Conservation (phyloP, 495 filamentous ascomycete genomes). For the Aspergillus sclerotioniger region DNA sequence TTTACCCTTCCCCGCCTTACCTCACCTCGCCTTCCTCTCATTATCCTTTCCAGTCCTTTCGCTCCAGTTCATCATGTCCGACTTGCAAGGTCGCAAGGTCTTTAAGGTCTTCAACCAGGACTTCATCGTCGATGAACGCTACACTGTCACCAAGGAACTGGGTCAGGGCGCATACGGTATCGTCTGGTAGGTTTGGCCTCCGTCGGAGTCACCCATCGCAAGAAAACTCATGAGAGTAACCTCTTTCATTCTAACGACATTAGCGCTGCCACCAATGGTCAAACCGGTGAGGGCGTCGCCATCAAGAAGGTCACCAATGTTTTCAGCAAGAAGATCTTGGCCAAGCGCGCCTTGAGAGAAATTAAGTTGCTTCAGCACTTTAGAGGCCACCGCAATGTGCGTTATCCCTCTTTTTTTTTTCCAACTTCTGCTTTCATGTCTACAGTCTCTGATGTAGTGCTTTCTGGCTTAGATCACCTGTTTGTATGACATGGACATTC, state of each 20-base stretch:
- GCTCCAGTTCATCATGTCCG: slow-evolving; percentile 55
- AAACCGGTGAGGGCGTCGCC: slow-evolving; percentile 92
- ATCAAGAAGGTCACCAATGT: slow-evolving; percentile 99
- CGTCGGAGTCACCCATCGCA: not conserved
- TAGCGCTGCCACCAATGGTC: slow-evolving; percentile 88
- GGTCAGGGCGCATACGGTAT: slow-evolving; percentile 98
- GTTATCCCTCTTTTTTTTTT: slow-evolving; percentile 20
- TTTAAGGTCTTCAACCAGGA: slow-evolving; percentile 99
- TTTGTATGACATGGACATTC: slow-evolving; percentile 99
- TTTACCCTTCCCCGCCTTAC: not conserved
- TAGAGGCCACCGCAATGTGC: slow-evolving; percentile 77
- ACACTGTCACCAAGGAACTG: slow-evolving; percentile 97
- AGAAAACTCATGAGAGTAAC: not conserved
- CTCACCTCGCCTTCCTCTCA: slow-evolving; percentile 14
- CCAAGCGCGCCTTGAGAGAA: slow-evolving; percentile 94
- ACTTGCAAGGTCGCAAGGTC: slow-evolving; percentile 83
- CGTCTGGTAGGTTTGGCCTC: slow-evolving; percentile 71
- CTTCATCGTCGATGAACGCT: slow-evolving; percentile 96
- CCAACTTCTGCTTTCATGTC: slow-evolving; percentile 17
- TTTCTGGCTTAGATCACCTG: slow-evolving; percentile 90
- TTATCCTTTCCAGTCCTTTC: slow-evolving; percentile 11
- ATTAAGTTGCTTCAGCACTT: slow-evolving; percentile 99
- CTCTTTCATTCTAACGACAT: not conserved
- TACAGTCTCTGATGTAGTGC: slow-evolving; percentile 30
- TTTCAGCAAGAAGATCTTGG: slow-evolving; percentile 99